These are phyloP conservation scores for Ambrosiella xylebori DNA, from an alignment of 2,329 filamentous ascomycete genomes.

Conservation along the genomic window DNA sequence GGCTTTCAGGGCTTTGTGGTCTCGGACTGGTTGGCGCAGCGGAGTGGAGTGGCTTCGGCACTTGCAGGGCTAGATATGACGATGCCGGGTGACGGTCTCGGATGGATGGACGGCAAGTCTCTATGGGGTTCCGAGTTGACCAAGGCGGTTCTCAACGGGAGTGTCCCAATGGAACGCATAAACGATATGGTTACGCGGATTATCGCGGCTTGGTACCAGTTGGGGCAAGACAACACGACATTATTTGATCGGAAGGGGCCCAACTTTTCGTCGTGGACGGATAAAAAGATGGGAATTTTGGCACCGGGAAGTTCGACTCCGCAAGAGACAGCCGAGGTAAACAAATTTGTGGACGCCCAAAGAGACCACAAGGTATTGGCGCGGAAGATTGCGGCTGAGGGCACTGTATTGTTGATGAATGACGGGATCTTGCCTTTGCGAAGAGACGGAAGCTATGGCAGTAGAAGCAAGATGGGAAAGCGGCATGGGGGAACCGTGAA, in stretches of 20 bases:
- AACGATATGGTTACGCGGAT: slow-evolving; percentile 81
- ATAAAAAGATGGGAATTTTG: slow-evolving; percentile 34
- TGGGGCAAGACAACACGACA: slow-evolving; percentile 54
- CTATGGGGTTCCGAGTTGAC: slow-evolving; percentile 69
- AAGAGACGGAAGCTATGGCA: slow-evolving; percentile 18
- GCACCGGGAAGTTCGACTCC: slow-evolving; percentile 32
- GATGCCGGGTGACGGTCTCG: slow-evolving; percentile 53
- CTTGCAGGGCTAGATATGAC: slow-evolving; percentile 50
- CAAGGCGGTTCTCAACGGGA: slow-evolving; percentile 62
- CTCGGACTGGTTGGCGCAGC: slow-evolving; percentile 51
- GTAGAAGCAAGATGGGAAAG: slow-evolving; percentile 14
- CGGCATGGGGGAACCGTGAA: slow-evolving; percentile 23
- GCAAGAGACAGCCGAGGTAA: slow-evolving; percentile 32
- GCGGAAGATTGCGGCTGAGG: slow-evolving; percentile 37
- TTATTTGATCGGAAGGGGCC: slow-evolving; percentile 57
- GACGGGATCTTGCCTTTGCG: slow-evolving; percentile 35
- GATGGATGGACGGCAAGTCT: slow-evolving; percentile 51
- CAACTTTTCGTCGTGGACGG: slow-evolving; percentile 64
- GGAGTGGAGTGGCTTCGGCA: slow-evolving; percentile 40
- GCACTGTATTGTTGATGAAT: slow-evolving; percentile 44
- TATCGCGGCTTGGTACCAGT: slow-evolving; percentile 78
- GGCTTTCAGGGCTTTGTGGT: slow-evolving; percentile 56
- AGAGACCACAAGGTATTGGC: slow-evolving; percentile 33
- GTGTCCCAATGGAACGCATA: slow-evolving; percentile 58
- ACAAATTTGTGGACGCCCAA: slow-evolving; percentile 50